Evolutionary conservation across 2,329 filamentous ascomycete genomes (phyloP).

Genomic region (Amphichorda felina): DNA sequence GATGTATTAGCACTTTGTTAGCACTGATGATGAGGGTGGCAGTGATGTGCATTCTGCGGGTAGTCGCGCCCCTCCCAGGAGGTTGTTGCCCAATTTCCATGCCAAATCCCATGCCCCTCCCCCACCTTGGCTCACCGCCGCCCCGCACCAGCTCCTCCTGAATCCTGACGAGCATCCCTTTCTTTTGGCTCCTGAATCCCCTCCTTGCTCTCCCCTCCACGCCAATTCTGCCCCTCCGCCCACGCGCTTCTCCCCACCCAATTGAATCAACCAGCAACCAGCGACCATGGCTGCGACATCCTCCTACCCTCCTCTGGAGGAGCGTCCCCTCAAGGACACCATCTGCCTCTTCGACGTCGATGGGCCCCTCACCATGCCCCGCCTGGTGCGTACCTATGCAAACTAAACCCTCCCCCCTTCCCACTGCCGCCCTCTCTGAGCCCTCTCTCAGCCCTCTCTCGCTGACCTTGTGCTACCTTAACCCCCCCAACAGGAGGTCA

Average conservation of each 20-base stretch:
- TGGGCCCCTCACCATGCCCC: conserved; percentile 74
- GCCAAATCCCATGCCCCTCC: too few relatives aligned
- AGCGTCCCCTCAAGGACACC: conserved; percentile 84
- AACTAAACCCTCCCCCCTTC: too few relatives aligned
- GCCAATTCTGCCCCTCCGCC: neutral
- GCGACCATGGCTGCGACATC: conserved; percentile 26
- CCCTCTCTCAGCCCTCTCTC: neutral
- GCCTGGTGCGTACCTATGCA: conserved; percentile 58
- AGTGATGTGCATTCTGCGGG: too few relatives aligned
- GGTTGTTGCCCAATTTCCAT: too few relatives aligned
- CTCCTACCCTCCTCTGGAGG: conserved; percentile 60
- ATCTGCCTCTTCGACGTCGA: conserved; percentile 96
- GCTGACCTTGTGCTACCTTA: neutral
- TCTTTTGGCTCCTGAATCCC: too few relatives aligned
- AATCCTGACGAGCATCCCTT: too few relatives aligned
- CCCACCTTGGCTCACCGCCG: too few relatives aligned
- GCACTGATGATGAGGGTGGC: too few relatives aligned
- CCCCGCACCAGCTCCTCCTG: too few relatives aligned
- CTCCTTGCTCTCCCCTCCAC: too few relatives aligned
- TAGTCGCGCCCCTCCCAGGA: too few relatives aligned
- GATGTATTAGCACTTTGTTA: too few relatives aligned
- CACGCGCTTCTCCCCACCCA: neutral
- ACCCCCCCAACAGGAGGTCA: conserved; percentile 39
- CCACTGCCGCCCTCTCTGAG: neutral
- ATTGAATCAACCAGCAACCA: conserved; percentile 1